phyloP scores from a whole-genome alignment of 371 early-diverging fungal species.

The Syncephalastrum racemosum region DNA sequence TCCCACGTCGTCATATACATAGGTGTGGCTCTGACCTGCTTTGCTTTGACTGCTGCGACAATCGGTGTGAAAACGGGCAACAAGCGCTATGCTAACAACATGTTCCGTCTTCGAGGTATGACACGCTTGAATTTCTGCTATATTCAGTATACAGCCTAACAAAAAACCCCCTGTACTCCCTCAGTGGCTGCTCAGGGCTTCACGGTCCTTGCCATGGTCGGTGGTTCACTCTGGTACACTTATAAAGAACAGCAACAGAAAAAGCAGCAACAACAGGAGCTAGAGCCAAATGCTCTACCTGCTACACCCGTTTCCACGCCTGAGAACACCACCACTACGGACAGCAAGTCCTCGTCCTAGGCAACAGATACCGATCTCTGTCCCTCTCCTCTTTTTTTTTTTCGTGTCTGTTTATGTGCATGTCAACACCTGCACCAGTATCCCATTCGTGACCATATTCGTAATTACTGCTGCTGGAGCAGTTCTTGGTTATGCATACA shows the following conservation, averaged over 20 bases:
- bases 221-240: constrained; percentile 44
- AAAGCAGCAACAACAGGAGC: constrained; percentile 5
- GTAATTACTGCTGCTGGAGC: too few relatives aligned
- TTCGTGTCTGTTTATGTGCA: too few relatives aligned
- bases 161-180: background rate
- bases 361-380: too few relatives aligned
- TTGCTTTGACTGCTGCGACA: constrained; percentile 50
- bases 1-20: background rate
- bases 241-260: constrained; percentile 33
- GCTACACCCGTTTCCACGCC: too few relatives aligned
- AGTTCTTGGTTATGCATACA: too few relatives aligned
- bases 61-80: constrained; percentile 49
- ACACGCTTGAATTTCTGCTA: constrained; percentile 1
- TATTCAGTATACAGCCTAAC: background rate
- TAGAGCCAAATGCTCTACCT: too few relatives aligned
- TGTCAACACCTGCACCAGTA: too few relatives aligned
- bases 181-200: constrained; percentile 50
- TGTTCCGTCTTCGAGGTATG: constrained; percentile 52
- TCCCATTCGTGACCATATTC: too few relatives aligned
- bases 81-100: constrained; percentile 48
- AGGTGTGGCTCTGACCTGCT: constrained; percentile 55
- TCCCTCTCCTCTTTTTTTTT: too few relatives aligned
- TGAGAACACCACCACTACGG: too few relatives aligned
- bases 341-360: too few relatives aligned
- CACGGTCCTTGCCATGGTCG: constrained; percentile 48